Base-by-base conservation (phyloP, 495 filamentous ascomycete genomes). In the Physcia stellaris region DNA sequence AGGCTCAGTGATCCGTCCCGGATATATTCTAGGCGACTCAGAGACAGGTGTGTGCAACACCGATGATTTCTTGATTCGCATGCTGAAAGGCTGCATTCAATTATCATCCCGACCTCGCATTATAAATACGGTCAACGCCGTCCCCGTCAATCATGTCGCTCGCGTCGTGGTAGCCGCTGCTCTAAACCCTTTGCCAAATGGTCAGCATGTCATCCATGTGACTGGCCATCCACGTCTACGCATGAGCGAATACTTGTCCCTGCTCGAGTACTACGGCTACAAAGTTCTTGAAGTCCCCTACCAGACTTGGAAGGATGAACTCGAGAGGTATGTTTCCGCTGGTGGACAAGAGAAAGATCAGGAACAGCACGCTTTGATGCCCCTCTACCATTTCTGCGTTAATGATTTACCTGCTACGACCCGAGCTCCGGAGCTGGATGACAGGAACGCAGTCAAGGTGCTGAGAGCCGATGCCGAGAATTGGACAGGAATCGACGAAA, bases 1-100 rank as follows among this genome's bases (percentile, higher is more conserved):
- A 11, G 86, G 84, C 18, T 71, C 71, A 1, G 72, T 95, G 28
- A 61, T 98, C 28, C 73, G 90, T 2, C 83, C 90, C 10, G 88
- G 88, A 24, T 98, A 95, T 53, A 68, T 95, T 2, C 66, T 79
- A 5, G 90, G 87, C 18, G 80, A 87, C 47, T 72, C 75, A 4
- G 56, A 60, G 32, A 77, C 73, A 11, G 86, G 86, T 47, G 59
- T 79, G 16, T 78, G 74, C 44, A 86, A 79, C 57, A 85, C 80
- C 6, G 88, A 96, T 52, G 88, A 96, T 59, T 96, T 96, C 67
- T 63, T 96, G 17, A 71, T 94, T 37, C 80, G 90, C 33, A 72
- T 95, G 69, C 54, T 80, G 24, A 94, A 94, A 60, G 88, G 85
- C 32, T 93, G 84, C 45, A 70, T 92, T 33, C 90, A 98, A 55